phyloP scores from a whole-genome alignment of 2,329 filamentous ascomycete genomes.

The Rasamsonia emersonii region DNA sequence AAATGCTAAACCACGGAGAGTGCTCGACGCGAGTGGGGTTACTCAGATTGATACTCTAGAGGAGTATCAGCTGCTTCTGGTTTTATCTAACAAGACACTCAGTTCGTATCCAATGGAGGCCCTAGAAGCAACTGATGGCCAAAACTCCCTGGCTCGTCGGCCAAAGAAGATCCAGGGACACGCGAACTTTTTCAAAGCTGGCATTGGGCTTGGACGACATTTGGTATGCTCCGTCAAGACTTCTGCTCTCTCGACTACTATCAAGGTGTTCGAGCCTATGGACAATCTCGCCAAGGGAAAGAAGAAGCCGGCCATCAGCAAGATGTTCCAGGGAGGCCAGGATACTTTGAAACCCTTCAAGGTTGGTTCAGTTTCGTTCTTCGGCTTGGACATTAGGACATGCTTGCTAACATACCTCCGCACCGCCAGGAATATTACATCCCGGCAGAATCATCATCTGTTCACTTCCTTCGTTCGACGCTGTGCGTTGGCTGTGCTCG shows the following conservation, averaged over 20 bases:
- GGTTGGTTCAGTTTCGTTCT: slow-evolving; percentile 32
- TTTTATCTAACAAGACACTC: slow-evolving; percentile 86
- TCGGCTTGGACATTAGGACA: no score
- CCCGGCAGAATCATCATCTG: slow-evolving; percentile 92
- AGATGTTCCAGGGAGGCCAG: slow-evolving; percentile 89
- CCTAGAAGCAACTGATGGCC: slow-evolving; percentile 69
- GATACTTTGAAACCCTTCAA: slow-evolving; percentile 96
- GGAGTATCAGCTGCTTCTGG: slow-evolving; percentile 84
- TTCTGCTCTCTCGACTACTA: slow-evolving; percentile 83
- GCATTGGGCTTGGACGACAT: slow-evolving; percentile 87
- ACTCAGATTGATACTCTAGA: slow-evolving; percentile 95
- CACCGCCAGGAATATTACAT: slow-evolving; percentile 78
- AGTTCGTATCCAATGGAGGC: slow-evolving; percentile 83
- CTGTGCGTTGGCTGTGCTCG: slow-evolving; percentile 91
- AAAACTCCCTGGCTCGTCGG: slow-evolving; percentile 66
- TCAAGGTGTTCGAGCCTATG: slow-evolving; percentile 98
- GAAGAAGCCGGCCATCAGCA: slow-evolving; percentile 90
- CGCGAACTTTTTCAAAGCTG: slow-evolving; percentile 97
- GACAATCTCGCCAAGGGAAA: slow-evolving; percentile 88
- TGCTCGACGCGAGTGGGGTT: slow-evolving; percentile 77
- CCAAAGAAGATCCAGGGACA: slow-evolving; percentile 95
- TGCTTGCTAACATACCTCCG: slow-evolving; percentile 15
- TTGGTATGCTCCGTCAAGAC: slow-evolving; percentile 96
- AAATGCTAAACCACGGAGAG: slow-evolving; percentile 63
- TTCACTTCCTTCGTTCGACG: slow-evolving; percentile 95